Conservation (phyloP, 2,329 filamentous ascomycete genomes). For the Stachybotrys elegans region DNA sequence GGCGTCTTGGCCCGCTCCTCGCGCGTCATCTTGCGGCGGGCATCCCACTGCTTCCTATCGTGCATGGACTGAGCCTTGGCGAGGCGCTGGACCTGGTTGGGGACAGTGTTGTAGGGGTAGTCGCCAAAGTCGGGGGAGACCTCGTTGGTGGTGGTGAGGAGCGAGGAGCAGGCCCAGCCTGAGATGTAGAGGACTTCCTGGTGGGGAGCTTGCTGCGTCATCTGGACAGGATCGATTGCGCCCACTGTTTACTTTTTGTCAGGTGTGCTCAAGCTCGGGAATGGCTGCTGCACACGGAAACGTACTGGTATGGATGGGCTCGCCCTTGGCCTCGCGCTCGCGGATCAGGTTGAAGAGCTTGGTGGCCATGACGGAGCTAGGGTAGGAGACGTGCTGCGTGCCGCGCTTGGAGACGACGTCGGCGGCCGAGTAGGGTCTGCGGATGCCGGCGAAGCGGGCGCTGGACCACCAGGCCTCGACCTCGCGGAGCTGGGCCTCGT, state of each 20-base stretch:
- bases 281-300: neutral
- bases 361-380: slow-evolving; percentile 89
- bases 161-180: slow-evolving; percentile 94
- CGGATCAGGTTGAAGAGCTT: slow-evolving; percentile 90
- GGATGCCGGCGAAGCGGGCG: slow-evolving; percentile 82
- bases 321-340: slow-evolving; percentile 68
- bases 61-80: slow-evolving; percentile 97
- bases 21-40: slow-evolving; percentile 69
- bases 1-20: slow-evolving; percentile 70
- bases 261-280: neutral
- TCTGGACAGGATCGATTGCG: slow-evolving; percentile 97
- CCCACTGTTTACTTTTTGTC: slow-evolving; percentile 59
- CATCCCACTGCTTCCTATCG: slow-evolving; percentile 92
- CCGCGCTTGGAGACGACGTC: slow-evolving; percentile 94
- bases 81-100: slow-evolving; percentile 92
- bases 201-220: slow-evolving; percentile 96
- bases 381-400: slow-evolving; percentile 78
- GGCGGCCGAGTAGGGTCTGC: slow-evolving; percentile 81
- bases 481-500: slow-evolving; percentile 76
- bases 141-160: slow-evolving; percentile 91
- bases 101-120: slow-evolving; percentile 98
- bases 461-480: slow-evolving; percentile 89
- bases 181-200: slow-evolving; percentile 96
- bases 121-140: slow-evolving; percentile 97
- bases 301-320: slow-evolving; percentile 90